Conservation (phyloP, 192 early-diverging fungal genomes). For the Coemansia sp. region DNA sequence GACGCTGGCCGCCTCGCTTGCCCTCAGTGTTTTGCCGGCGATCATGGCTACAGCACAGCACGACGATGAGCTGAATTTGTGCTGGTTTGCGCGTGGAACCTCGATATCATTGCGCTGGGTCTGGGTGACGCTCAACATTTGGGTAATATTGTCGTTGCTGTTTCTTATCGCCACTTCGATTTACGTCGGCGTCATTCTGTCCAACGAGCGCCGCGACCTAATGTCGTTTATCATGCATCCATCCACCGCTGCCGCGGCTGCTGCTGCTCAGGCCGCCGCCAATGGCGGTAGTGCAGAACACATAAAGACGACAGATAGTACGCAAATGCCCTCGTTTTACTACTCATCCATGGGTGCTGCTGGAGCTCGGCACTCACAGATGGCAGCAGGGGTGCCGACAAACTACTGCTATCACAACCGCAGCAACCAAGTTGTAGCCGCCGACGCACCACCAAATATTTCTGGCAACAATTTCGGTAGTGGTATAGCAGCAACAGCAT, state of each 20-base stretch:
- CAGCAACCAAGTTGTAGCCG: background rate
- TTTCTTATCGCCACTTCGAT: constrained; percentile 36
- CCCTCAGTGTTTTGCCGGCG: constrained; percentile 40
- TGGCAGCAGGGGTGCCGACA: background rate
- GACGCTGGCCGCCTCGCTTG: constrained; percentile 16
- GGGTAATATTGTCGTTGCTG: constrained; percentile 36
- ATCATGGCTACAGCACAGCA: constrained; percentile 29
- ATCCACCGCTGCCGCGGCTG: background rate
- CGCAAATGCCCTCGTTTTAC: background rate
- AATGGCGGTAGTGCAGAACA: background rate
- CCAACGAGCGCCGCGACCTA: constrained; percentile 44
- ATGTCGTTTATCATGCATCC: constrained; percentile 26
- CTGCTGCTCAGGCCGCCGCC: background rate
- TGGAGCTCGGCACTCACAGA: background rate
- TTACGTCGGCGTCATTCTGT: constrained; percentile 37
- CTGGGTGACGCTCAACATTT: constrained; percentile 48
- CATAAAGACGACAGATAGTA: background rate
- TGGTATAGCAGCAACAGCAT: background rate
- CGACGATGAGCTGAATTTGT: constrained; percentile 20
- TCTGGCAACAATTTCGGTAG: background rate
- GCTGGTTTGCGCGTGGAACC: constrained; percentile 35
- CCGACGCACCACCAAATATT: background rate
- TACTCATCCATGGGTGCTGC: background rate
- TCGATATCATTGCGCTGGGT: constrained; percentile 34
- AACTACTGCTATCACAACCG: constrained; percentile 10